Base-by-base conservation (phyloP, 2,329 filamentous ascomycete genomes). In the Sphaerulina vaccinii region DNA sequence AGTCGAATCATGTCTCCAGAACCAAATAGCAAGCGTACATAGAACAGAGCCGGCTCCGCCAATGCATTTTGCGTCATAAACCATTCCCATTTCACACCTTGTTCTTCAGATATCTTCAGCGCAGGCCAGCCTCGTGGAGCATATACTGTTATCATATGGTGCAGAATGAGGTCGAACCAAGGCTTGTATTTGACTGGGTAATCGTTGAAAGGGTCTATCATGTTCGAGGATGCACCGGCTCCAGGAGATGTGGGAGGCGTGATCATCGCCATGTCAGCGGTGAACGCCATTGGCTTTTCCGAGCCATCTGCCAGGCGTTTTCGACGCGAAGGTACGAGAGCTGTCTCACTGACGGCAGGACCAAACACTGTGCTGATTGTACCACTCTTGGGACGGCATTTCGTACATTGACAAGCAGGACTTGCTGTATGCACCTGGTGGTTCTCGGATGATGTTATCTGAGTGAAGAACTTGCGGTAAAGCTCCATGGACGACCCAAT, bases 61-160 rank as follows among this genome's bases (percentile, higher is more conserved):
- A 68, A 59, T 8, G 65, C 62, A 16, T 64, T 62, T 46, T 65
- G 64, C 1, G 62, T 66, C 64, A 67, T 66, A 56, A 63, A 67
- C 56, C 61, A 59, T 52, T 68, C 65, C 65, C 65, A 68, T 10
- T 53, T 55, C 2, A 60, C 49, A 3, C 65, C 65, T 55, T 68
- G 59, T 18, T 58, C 54, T 2, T 53, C 49, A 8, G 63, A 60
- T 45, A 69, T 67, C n/a, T 61, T 57, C 18, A 69, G 56, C 3
- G 65, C 57, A 1, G 65, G 63, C 66, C 66, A 69, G 47, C 63
- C 66, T 43, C 66, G 55, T 2, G 66, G 66, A 6, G 65, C 66
- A 41, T 66, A 69, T 4, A 67, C 61, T 3, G 61, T 65, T 43
- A 68, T 58, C 66, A 69, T 67, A 51, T 69, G 65, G 49, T 68